A percentile compares a stretch with the other conserved stretches of the same genome.
Conservation (phyloP, 768 basidiomycete species). For the Tulasnella sp. region DNA sequence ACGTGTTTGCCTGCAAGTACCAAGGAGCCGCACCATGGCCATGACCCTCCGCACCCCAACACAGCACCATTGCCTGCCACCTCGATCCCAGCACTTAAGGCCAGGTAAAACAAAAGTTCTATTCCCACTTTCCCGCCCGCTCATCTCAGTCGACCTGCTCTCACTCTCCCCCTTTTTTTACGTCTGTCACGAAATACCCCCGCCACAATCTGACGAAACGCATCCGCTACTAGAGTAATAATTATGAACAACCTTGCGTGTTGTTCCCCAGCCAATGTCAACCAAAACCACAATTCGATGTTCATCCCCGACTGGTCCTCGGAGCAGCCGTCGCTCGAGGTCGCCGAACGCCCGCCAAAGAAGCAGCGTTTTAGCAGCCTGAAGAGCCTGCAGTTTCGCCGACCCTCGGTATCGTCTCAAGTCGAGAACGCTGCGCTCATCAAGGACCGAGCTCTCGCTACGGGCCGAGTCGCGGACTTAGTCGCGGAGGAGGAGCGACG, state of each 20-base stretch:
- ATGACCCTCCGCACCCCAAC: slow-evolving; percentile 1
- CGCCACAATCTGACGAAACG: background rate
- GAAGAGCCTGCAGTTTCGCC: background rate
- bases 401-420: background rate
- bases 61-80: slow-evolving; percentile 9
- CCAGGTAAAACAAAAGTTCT: background rate
- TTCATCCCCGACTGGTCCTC: slow-evolving; percentile 2
- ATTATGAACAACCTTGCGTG: background rate
- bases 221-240: background rate
- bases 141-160: background rate
- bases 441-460: background rate
- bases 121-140: background rate
- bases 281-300: slow-evolving; percentile 3
- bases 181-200: background rate
- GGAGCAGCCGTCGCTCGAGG: background rate
- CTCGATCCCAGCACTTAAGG: slow-evolving; percentile 2
- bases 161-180: background rate
- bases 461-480: background rate
- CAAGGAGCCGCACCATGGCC: background rate
- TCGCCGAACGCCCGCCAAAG: background rate
- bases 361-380: slow-evolving; percentile 2
- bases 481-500: background rate
- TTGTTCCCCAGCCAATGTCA: background rate
- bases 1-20: slow-evolving; percentile 4
- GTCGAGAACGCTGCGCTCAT: background rate